Conservation (phyloP, 306 rosid genomes). For the Rosa multiflora region DNA sequence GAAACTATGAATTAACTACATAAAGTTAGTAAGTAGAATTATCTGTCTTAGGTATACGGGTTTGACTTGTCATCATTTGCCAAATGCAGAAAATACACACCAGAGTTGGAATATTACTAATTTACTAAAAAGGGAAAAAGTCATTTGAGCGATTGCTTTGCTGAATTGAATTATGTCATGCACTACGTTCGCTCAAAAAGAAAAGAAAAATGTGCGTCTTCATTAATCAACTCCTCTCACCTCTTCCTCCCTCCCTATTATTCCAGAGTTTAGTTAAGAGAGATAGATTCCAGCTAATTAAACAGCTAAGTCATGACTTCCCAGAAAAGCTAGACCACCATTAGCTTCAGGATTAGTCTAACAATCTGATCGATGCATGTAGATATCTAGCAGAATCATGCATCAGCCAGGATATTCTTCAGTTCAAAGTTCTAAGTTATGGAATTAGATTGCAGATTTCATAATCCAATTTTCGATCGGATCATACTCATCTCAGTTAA, state of each 20-base stretch:
- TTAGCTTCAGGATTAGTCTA: neutral
- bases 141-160: neutral
- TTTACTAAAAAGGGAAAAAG: neutral
- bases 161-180: neutral
- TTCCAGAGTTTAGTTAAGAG: neutral
- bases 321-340: neutral
- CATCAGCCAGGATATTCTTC: neutral
- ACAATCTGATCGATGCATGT: neutral
- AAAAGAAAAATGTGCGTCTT: neutral
- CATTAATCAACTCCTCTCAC: neutral
- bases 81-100: neutral
- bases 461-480: neutral
- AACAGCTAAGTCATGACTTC: neutral
- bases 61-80: neutral
- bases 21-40: neutral
- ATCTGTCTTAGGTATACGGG: neutral
- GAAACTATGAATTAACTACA: neutral
- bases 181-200: neutral
- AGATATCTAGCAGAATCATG: neutral
- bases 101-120: neutral
- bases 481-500: neutral
- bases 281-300: neutral
- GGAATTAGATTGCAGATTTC: neutral
- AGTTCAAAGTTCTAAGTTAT: neutral
- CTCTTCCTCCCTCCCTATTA: slow-evolving; percentile 3